Conservation (phyloP, 805 yeast species). For the Wickerhamomyces chaumierensis region DNA sequence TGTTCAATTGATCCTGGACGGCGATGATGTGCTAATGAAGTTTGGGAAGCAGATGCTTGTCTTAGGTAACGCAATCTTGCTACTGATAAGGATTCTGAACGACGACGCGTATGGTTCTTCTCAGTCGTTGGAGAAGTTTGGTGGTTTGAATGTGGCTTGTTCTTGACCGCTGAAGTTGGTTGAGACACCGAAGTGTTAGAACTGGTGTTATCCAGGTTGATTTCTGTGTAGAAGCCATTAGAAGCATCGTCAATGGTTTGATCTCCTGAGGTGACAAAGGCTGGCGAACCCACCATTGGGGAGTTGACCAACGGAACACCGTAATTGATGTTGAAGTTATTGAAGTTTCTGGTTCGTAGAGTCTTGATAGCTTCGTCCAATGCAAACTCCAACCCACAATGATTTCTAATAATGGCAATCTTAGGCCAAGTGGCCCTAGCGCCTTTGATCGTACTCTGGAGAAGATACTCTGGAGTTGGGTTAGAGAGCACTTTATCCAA, state of each 20-base stretch:
- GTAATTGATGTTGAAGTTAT: conserved; percentile 15
- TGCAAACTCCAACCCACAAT: conserved; percentile 82
- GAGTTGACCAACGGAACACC: conserved; percentile 15
- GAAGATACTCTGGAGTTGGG: conserved; percentile 69
- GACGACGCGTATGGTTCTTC: conserved; percentile 14
- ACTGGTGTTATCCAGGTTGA: background rate
- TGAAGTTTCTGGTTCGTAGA: conserved; percentile 50
- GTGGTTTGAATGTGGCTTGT: too few species aligned
- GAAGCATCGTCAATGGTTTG: too few species aligned
- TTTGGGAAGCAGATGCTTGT: conserved; percentile 11
- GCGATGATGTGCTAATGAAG: conserved; percentile 1
- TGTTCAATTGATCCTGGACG: conserved; percentile 7
- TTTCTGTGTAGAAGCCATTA: too few species aligned
- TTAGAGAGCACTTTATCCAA: conserved; percentile 57
- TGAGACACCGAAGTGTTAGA: background rate
- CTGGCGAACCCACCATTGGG: conserved; percentile 4
- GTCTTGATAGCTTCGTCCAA: conserved; percentile 69
- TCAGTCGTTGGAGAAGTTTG: background rate
- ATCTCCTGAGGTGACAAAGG: conserved; percentile 1
- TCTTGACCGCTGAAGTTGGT: background rate
- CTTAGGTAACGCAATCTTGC: conserved; percentile 10
- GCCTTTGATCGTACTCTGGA: conserved; percentile 66
- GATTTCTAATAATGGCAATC: conserved; percentile 73
- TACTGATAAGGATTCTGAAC: conserved; percentile 15
- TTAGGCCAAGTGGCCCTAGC: conserved; percentile 94